A percentile compares a stretch with the other conserved stretches of the same genome.
Evolutionary conservation across 352 stramenopile species (phyloP).

Genomic region (Phytophthora idaei): DNA sequence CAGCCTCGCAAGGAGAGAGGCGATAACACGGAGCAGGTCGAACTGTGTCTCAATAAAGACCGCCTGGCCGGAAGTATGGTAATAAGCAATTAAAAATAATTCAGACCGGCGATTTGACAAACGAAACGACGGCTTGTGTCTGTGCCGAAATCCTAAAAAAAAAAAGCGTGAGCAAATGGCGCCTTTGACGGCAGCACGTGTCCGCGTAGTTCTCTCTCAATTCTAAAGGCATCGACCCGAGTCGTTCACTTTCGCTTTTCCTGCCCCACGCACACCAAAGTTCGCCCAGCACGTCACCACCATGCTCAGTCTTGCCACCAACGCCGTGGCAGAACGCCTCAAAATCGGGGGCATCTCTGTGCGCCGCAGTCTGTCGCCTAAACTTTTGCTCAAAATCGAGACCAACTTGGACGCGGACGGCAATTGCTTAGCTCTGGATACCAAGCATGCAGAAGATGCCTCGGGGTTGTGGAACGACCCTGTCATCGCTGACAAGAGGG

Average conservation of each 20-base stretch:
- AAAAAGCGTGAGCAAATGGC: not conserved
- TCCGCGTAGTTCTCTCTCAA: not conserved
- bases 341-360: constrained; percentile 31
- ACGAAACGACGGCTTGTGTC: not conserved
- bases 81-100: not conserved
- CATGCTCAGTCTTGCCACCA: constrained; percentile 26
- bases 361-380: constrained; percentile 17
- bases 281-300: not conserved
- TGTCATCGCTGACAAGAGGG: constrained; percentile 19
- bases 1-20: not conserved
- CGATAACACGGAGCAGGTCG: not conserved
- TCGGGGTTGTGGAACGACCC: constrained; percentile 21
- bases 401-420: constrained; percentile 23
- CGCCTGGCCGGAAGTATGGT: not conserved
- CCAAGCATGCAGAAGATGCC: constrained; percentile 1
- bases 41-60: not conserved
- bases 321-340: constrained; percentile 18
- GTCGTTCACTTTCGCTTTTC: constrained; percentile 21
- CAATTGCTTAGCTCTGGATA: constrained; percentile 8
- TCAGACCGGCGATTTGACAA: not conserved
- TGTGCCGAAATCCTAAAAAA: not conserved
- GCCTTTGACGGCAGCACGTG: constrained; percentile 3
- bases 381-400: constrained; percentile 29
- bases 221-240: not conserved
- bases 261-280: constrained; percentile 7